phyloP scores from a whole-genome alignment of 805 yeast genomes.

The Komagataella pseudopastoris region DNA sequence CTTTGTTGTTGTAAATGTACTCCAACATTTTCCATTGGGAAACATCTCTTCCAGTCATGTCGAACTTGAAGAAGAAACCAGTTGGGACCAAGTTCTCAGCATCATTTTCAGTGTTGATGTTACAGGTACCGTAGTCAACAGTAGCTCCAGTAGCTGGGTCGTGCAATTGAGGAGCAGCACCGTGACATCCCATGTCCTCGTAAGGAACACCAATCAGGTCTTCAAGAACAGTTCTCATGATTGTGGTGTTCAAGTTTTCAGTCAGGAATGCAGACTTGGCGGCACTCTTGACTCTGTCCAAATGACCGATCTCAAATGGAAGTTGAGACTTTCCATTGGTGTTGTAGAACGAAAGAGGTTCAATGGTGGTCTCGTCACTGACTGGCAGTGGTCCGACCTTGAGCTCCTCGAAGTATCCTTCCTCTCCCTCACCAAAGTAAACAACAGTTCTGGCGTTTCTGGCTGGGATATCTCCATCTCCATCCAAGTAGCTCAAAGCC shows the following conservation, averaged over 20 bases:
- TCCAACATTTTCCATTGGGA: constrained; percentile 4
- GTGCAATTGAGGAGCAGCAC: constrained; percentile 1
- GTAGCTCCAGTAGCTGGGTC: constrained; percentile 1
- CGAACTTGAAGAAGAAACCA: constrained; percentile 10
- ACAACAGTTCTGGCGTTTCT: constrained; percentile 4
- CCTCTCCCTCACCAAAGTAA: constrained; percentile 1
- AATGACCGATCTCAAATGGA: constrained; percentile 1
- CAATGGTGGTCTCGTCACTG: background rate
- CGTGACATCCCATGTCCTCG: background rate
- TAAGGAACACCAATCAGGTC: constrained; percentile 2
- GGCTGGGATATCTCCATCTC: constrained; percentile 8
- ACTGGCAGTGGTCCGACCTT: constrained; percentile 4
- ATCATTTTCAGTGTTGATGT: constrained; percentile 1
- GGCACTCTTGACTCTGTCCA: constrained; percentile 2
- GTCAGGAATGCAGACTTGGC: background rate
- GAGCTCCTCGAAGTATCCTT: constrained; percentile 1
- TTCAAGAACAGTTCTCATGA: constrained; percentile 1
- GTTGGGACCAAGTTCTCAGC: constrained; percentile 12
- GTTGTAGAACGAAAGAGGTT: background rate
- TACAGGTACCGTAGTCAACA: constrained; percentile 1
- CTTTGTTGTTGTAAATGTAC: constrained; percentile 11
- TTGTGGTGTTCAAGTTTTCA: background rate
- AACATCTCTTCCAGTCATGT: constrained; percentile 10
- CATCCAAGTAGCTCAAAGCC: constrained; percentile 11
- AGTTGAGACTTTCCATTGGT: constrained; percentile 1